A percentile compares a stretch with the other conserved stretches of the same genome.
Evolutionary conservation across 108 stramenopile species (phyloP).

Genomic region (Craspedostauros australis): DNA sequence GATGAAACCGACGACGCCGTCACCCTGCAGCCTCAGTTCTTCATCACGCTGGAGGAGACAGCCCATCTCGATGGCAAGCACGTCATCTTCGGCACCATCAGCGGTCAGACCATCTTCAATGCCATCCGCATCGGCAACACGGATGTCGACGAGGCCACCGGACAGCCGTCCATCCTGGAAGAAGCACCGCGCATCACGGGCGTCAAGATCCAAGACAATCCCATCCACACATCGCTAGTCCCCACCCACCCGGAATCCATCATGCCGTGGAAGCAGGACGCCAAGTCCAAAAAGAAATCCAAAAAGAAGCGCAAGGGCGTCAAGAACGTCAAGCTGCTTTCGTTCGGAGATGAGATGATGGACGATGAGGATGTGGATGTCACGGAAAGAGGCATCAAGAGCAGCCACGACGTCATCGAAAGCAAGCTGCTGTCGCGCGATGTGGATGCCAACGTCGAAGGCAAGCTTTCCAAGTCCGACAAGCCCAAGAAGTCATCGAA

Average conservation of each 20-base stretch:
- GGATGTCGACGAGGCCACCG: constrained; percentile 55
- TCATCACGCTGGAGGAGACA: constrained; percentile 89
- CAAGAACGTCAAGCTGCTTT: constrained; percentile 73
- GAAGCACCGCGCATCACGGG: constrained; percentile 56
- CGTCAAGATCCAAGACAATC: constrained; percentile 81
- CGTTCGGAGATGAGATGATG: constrained; percentile 81
- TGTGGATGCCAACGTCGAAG: constrained; percentile 31
- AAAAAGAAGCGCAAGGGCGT: constrained; percentile 72
- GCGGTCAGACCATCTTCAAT: constrained; percentile 92
- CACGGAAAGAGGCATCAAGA: constrained; percentile 34
- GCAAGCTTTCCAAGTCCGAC: no score
- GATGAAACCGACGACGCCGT: constrained; percentile 24
- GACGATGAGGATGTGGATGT: constrained; percentile 32
- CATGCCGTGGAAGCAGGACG: constrained; percentile 46
- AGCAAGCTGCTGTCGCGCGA: constrained; percentile 29
- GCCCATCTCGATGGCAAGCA: constrained; percentile 86
- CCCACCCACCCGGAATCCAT: constrained; percentile 33
- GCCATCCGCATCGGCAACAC: constrained; percentile 82
- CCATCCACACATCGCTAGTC: constrained; percentile 72
- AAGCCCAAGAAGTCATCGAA: no score
- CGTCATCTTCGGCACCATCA: constrained; percentile 86
- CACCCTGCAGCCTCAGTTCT: constrained; percentile 89
- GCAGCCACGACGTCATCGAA: constrained; percentile 57
- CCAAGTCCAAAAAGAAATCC: constrained; percentile 20
- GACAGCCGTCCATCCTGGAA: constrained; percentile 38